Conservation (phyloP, 2,329 filamentous ascomycete genomes). For the Xylaria hypoxylon region DNA sequence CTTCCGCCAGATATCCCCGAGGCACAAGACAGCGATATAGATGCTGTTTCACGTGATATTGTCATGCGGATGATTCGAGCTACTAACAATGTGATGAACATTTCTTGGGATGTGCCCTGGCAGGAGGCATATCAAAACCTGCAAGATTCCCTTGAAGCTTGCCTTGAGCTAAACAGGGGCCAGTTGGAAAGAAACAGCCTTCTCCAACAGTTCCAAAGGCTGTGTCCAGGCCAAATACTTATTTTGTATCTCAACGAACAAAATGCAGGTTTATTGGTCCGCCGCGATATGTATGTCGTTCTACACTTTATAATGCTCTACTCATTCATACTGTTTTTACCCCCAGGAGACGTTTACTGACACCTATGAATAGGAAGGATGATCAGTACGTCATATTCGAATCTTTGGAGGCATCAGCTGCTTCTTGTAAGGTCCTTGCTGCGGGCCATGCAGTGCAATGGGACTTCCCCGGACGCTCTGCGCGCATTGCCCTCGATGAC, state of each 20-base stretch:
- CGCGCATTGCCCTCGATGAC: slow-evolving; percentile 53
- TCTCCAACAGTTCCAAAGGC: slow-evolving; percentile 31
- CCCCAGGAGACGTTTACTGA: not conserved
- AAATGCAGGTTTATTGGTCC: slow-evolving; percentile 47
- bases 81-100: slow-evolving; percentile 15
- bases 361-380: slow-evolving; percentile 22
- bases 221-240: slow-evolving; percentile 34
- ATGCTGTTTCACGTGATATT: slow-evolving; percentile 47
- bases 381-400: slow-evolving; percentile 61
- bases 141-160: slow-evolving; percentile 36
- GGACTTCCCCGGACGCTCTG: slow-evolving; percentile 67
- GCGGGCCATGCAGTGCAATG: slow-evolving; percentile 61
- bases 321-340: not conserved
- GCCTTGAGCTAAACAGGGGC: slow-evolving; percentile 40
- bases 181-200: slow-evolving; percentile 40
- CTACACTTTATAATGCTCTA: not conserved
- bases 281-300: slow-evolving; percentile 41
- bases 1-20: slow-evolving; percentile 57
- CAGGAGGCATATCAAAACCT: slow-evolving; percentile 37
- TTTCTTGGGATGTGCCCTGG: slow-evolving; percentile 33
- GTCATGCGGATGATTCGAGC: slow-evolving; percentile 45
- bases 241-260: slow-evolving; percentile 47
- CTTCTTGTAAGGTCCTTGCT: slow-evolving; percentile 60
- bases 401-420: slow-evolving; percentile 66
- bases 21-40: slow-evolving; percentile 49